Evolutionary conservation across 2,329 filamentous ascomycete species (phyloP).

Genomic region (Cladosporium oxysporum): DNA sequence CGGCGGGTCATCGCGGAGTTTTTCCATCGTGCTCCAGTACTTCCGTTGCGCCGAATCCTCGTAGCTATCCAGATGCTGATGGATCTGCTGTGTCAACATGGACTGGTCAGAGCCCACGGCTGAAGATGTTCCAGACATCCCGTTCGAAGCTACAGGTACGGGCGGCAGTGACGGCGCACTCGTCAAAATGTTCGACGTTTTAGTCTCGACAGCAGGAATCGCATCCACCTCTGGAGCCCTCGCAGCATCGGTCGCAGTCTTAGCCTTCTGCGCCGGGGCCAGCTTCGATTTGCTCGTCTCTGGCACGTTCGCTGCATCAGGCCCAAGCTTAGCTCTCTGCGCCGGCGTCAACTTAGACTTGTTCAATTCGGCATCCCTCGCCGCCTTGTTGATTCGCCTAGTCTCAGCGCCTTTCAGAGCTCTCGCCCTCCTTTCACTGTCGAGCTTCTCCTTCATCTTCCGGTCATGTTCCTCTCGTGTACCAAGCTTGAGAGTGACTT

Average conservation of each 20-base stretch:
- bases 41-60: background rate
- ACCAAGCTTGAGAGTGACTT: constrained; percentile 61
- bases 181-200: too few species aligned
- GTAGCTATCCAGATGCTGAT: background rate
- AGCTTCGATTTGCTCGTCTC: constrained; percentile 1
- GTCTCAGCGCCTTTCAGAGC: constrained; percentile 38
- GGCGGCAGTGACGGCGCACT: background rate
- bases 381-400: constrained; percentile 36
- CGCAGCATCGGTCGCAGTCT: background rate
- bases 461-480: constrained; percentile 58
- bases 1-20: background rate
- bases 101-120: background rate
- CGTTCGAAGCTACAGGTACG: background rate
- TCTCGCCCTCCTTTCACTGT: constrained; percentile 42
- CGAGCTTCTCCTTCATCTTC: constrained; percentile 42
- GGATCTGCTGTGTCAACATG: background rate
- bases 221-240: background rate
- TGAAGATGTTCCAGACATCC: background rate
- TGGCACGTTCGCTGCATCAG: background rate
- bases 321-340: constrained; percentile 15
- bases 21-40: background rate
- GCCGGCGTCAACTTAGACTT: constrained; percentile 13
- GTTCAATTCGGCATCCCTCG: constrained; percentile 31
- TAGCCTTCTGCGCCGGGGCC: constrained; percentile 13
- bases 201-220: background rate